These are phyloP conservation scores for Logfia minima DNA, from an alignment of 129 eudicot species.

Conservation along the genomic window DNA sequence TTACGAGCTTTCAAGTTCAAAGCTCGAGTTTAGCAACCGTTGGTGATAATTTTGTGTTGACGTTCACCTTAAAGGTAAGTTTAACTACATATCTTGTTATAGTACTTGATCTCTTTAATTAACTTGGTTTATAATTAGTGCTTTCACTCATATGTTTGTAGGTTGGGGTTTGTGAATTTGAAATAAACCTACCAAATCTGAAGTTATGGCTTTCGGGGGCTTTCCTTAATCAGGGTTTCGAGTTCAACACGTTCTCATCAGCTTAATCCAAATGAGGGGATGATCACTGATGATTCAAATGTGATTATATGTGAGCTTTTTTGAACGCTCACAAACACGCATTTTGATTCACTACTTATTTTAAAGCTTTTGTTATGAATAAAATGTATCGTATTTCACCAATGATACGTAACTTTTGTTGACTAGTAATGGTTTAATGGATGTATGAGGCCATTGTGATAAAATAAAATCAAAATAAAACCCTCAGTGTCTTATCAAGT, in stretches of 20 bases:
- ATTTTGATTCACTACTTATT: not conserved
- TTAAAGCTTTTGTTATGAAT: not conserved
- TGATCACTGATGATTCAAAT: not conserved
- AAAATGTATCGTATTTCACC: slow-evolving; percentile 1
- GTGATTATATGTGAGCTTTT: slow-evolving; percentile 19
- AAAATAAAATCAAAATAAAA: not conserved
- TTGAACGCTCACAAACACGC: slow-evolving; percentile 15
- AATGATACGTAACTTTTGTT: slow-evolving; percentile 12
- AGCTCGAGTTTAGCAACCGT: slow-evolving; percentile 50
- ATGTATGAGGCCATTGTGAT: not conserved
- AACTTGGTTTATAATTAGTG: not conserved
- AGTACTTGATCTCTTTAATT: not conserved
- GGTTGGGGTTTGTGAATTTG: slow-evolving; percentile 44
- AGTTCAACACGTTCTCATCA: slow-evolving; percentile 33
- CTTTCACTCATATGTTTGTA: slow-evolving; percentile 13
- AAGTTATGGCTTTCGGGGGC: slow-evolving; percentile 73
- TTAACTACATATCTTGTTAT: not conserved
- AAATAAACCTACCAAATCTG: slow-evolving; percentile 48
- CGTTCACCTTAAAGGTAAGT: slow-evolving; percentile 59
- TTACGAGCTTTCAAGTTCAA: slow-evolving; percentile 46
- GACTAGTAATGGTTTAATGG: slow-evolving; percentile 5
- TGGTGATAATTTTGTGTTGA: slow-evolving; percentile 48
- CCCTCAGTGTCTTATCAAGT: no score
- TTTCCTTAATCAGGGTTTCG: slow-evolving; percentile 74
- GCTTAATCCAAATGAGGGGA: not conserved